Conservation (phyloP, 192 early-diverging fungal genomes). For the Oehlia diaphana region DNA sequence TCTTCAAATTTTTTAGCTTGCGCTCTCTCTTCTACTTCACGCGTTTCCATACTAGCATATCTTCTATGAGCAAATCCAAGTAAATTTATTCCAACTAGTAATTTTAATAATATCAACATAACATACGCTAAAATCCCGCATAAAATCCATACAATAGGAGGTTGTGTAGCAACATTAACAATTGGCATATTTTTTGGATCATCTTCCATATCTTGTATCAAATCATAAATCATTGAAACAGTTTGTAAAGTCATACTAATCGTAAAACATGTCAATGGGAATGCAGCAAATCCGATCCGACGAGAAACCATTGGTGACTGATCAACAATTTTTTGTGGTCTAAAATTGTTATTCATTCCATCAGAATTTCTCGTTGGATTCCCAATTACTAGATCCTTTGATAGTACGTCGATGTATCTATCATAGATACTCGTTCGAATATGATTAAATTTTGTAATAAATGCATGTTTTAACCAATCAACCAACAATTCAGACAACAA, state of each 20-base stretch:
- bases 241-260: slow-evolving; percentile 29
- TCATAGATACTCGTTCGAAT: slow-evolving; percentile 86
- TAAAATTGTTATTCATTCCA: neutral
- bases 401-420: slow-evolving; percentile 84
- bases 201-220: slow-evolving; percentile 27
- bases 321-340: slow-evolving; percentile 57
- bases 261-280: slow-evolving; percentile 73
- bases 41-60: slow-evolving; percentile 60
- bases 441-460: slow-evolving; percentile 97
- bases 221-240: slow-evolving; percentile 28
- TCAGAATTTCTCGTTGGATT: slow-evolving; percentile 36
- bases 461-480: slow-evolving; percentile 98
- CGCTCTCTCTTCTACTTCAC: slow-evolving; percentile 41
- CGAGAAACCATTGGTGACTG: slow-evolving; percentile 75
- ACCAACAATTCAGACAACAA: slow-evolving; percentile 88
- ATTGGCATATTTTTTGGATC: slow-evolving; percentile 27
- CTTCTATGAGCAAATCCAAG: slow-evolving; percentile 69
- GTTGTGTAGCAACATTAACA: slow-evolving; percentile 26
- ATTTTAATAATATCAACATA: slow-evolving; percentile 56
- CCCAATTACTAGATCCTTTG: slow-evolving; percentile 77
- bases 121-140: slow-evolving; percentile 27
- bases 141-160: slow-evolving; percentile 27
- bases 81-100: slow-evolving; percentile 75
- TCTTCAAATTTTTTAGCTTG: slow-evolving; percentile 46
- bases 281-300: slow-evolving; percentile 75